Base-by-base conservation (phyloP, 192 early-diverging fungal genomes). In the Mortierella antarctica region DNA sequence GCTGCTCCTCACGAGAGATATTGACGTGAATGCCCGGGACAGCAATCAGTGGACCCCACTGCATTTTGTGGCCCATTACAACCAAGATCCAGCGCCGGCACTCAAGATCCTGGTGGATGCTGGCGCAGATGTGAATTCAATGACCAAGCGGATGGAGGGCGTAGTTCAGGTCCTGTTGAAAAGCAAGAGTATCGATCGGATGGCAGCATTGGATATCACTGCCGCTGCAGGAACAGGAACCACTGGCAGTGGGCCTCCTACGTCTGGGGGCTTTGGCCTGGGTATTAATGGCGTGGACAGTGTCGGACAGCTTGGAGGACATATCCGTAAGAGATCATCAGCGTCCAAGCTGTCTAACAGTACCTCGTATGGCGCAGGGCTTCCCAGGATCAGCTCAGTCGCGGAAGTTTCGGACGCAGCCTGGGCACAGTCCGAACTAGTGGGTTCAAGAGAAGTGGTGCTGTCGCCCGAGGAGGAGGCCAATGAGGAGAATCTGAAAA, bases 41-140 rank as follows among this genome's bases (percentile, higher is more conserved):
- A 80, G 70, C 55, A 80, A 80, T 18, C 65, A 72, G 31, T 80
- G 77, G 77, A 80, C 77, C 10, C 70, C 77, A 8, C 17, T 80
- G 40, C 77, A 80, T 46, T 80, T 80, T 31, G 77, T 80, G n/a
- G 77, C 70, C 0, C 77, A 80, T 59, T 80, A 80, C 45, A 80
- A 80, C 23, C 77, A 80, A 44, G 77, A 80, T 54, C 77, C 77
- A 20, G 70, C 70, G 60, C 70, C 77, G 47, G 77, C 70, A 12
- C 77, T 80, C 58, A 80, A 80, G 77, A 80, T 80, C 47, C 51
- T 80, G 60, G 70, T 72, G 48, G 77, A 80, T 68, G 77, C 77
- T 31, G 77, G 77, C 18, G 77, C 77, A 18, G 70, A 80, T 56
- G 77, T 80, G 46, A 80, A 80, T 53, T 70, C 77, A 2, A 21